Conservation (phyloP, 139 green algal species). For the Micractinium conductrix region DNA sequence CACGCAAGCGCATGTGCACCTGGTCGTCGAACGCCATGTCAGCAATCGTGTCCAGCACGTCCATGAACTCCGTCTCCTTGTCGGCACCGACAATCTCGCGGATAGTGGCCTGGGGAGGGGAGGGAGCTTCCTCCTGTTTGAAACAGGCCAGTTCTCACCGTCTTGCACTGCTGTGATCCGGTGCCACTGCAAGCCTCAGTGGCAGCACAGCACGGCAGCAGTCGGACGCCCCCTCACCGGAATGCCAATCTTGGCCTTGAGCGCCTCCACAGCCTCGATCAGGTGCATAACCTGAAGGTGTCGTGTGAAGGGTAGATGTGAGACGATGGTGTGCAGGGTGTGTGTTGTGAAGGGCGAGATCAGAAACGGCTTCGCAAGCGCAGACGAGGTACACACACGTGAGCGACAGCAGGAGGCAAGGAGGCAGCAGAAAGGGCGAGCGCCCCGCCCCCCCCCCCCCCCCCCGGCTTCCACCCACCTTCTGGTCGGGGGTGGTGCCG, state of each 20-base stretch:
- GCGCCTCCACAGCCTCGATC: constrained; percentile 69
- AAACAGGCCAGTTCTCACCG: not conserved
- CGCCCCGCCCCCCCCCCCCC: not conserved
- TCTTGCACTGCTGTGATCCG: not conserved
- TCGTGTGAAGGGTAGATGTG: too few relatives aligned
- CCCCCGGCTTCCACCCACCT: constrained; percentile 40
- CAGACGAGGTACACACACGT: too few relatives aligned
- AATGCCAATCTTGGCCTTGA: constrained; percentile 63
- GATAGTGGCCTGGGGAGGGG: constrained; percentile 50
- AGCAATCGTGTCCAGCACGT: constrained; percentile 45
- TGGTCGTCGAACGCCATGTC: constrained; percentile 71
- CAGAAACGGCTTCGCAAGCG: too few relatives aligned
- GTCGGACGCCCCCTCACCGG: too few relatives aligned
- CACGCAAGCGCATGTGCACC: too few relatives aligned
- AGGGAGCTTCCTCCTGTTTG: not conserved
- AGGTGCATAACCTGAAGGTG: constrained; percentile 50
- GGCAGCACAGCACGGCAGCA: not conserved
- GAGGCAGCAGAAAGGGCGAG: not conserved
- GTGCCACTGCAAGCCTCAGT: not conserved
- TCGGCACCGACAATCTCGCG: constrained; percentile 53
- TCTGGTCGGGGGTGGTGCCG: constrained; percentile 55
- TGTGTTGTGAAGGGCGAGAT: too few relatives aligned
- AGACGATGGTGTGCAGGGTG: too few relatives aligned
- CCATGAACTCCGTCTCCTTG: constrained; percentile 47
- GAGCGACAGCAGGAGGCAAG: too few relatives aligned